phyloP scores from a whole-genome alignment of 2,329 filamentous ascomycete genomes.

The Ceratocystis diversiconidia region DNA sequence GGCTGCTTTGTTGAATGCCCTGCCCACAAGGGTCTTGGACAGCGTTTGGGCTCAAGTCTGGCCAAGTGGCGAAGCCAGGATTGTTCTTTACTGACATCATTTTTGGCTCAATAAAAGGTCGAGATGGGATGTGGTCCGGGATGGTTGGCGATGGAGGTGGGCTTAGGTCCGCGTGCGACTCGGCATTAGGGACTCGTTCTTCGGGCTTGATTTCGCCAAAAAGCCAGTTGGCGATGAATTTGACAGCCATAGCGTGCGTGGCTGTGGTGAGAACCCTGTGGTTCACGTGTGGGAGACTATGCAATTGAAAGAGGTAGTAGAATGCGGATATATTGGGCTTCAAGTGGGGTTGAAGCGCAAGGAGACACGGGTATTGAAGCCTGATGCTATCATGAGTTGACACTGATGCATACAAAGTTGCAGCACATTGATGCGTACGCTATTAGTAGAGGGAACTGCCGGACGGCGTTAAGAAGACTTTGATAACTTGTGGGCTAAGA shows the following conservation, averaged over 20 bases:
- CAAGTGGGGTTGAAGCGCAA: too few relatives aligned
- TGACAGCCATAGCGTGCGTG: neutral
- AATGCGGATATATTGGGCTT: too few relatives aligned
- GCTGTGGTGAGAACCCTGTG: neutral
- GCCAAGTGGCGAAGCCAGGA: neutral
- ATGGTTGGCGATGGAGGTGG: neutral
- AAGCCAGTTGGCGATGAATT: neutral
- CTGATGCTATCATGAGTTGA: too few relatives aligned
- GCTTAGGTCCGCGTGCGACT: neutral
- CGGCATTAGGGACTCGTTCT: slow-evolving; percentile 1
- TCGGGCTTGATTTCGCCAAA: neutral
- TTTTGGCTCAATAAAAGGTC: neutral
- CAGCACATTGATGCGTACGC: too few relatives aligned
- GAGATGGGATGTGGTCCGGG: neutral
- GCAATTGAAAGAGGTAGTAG: too few relatives aligned
- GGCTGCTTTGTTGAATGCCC: neutral
- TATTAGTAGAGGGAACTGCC: too few relatives aligned
- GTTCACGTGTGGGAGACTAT: too few relatives aligned
- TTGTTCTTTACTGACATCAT: neutral
- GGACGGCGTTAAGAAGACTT: too few relatives aligned
- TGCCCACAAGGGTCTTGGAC: neutral
- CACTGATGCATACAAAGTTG: too few relatives aligned
- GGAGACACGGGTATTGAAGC: too few relatives aligned
- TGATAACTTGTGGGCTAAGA: too few relatives aligned
- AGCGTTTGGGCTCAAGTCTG: neutral